Conservation (phyloP, 2,329 filamentous ascomycete species). For the Hymenoscyphus infarciens region DNA sequence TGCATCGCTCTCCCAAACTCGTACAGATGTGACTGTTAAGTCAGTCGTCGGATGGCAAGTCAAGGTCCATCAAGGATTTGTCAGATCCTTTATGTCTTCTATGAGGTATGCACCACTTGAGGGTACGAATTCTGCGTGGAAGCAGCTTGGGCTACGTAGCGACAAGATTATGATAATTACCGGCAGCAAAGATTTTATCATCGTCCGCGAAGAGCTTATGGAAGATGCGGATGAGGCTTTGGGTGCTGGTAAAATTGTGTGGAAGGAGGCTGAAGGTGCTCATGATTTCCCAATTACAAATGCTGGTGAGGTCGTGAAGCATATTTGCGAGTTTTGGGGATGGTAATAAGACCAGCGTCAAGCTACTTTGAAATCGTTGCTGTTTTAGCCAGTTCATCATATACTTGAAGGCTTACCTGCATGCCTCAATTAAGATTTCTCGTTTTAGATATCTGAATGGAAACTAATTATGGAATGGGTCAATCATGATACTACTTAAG, state of each 20-base stretch:
- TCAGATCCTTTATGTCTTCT: not conserved
- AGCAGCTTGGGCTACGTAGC: no score
- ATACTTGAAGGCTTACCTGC: no score
- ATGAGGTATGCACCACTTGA: slow-evolving; percentile 1
- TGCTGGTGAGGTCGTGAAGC: not conserved
- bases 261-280: not conserved
- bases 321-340: not conserved
- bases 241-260: not conserved
- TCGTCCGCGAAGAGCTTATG: not conserved
- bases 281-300: not conserved
- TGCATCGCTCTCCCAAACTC: no score
- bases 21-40: no score
- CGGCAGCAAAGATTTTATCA: not conserved
- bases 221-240: not conserved
- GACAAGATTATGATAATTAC: no score
- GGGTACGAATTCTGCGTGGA: not conserved
- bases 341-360: not conserved
- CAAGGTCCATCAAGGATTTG: not conserved
- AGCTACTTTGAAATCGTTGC: no score
- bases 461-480: no score
- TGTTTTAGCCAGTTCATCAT: no score
- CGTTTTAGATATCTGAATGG: no score
- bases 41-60: slow-evolving; percentile 1
- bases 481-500: no score
- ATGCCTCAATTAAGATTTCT: no score